Evolutionary conservation across 2,329 filamentous ascomycete genomes (phyloP), one percentile per base, ranked within the genome.

Genomic region (Paramyrothecium roridum): DNA sequence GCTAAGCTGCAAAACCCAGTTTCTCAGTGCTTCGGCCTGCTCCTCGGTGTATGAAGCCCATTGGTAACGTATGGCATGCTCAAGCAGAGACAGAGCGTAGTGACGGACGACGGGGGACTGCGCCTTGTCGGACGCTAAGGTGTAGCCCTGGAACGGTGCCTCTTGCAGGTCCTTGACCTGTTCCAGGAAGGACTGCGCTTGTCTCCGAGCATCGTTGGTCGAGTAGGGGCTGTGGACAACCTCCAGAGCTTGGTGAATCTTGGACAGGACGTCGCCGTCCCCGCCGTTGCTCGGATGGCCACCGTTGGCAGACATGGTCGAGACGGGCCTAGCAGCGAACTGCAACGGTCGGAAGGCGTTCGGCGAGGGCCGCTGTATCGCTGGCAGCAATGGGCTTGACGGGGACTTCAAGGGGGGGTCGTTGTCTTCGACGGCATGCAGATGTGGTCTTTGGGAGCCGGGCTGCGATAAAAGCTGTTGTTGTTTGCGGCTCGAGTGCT

Each of bases 31-130:
- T 26, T 77, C 75, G 19, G 85, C 84, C 70, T 96, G 87, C 21
- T 86, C 83, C 26, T 80, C 73, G 20, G 80, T 83, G 66, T 93
- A 92, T 50, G 88, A 84, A 37, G 86, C 82, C 85, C 92, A 96
- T 63, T 85, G 86, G 73, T 96, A 93, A 63, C 88, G 90, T 69
- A 98, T 88, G 48, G 91, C 87, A 73, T 96, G 89, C 67, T 97
- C 93, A 61, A 99, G 84, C 55, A 99, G 81, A 26, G 93, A 96
- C 33, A 99, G 82, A 55, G 93, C 95, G 71, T 96, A 99, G 75
- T 98, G 93, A 64, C 95, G 89, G 55, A 98, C 89, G 54, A 95
- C 83, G 45, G 91, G 85, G 53, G 90, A 83, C 68, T 96, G 91
- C 40, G 81, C 78, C 65, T 80, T 82, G 71, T 95, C 87, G 61